Base-by-base conservation (phyloP, 108 stramenopile species). In the Stephanodiscus minutulus region DNA sequence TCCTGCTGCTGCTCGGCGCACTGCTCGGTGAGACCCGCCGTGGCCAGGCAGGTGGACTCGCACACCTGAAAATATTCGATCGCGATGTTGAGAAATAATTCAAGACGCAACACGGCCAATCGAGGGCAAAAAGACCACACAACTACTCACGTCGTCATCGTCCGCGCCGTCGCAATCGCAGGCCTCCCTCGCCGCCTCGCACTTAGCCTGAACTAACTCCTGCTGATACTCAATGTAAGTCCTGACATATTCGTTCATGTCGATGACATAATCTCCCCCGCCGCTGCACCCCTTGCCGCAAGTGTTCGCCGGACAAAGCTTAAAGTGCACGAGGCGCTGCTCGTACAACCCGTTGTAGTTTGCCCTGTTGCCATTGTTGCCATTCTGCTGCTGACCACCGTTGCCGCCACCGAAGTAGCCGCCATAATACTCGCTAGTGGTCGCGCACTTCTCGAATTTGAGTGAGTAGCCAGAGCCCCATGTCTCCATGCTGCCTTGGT, bases 311-410 rank as follows among this genome's bases (percentile, higher is more conserved):
- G 82, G 82, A 24, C 82, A 83, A 29, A 83, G 77, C 53, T 69
- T 74, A 64, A 83, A 83, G 39, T 79, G 74, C 27, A 79, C 82
- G 22, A 83, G 74, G 33, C 70, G 71, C 44, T 76, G 74, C 37
- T 72, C 70, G 44, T 66, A 71, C 28, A 72, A 21, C 29, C 71
- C 77, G 20, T 72, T 68, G 61, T 67, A 67, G 27, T 39, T 58
- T 12, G 70, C 61, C n/a, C 76, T 62, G 18, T 70, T 68, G 68
- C 70, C 64, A 48, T 65, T 68, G 27, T 74, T 64, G 47, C 61
- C 37, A 27, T 68, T 57, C 22, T 68, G 36, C 49, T 77, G 58
- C 22, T 59, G 29, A 1, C 31, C 31, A 5, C 5, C 5, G 31
- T 33, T 33, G 29, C 74, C 61, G 18, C 74, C 74, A 3, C 67